Evolutionary conservation across 805 yeast genomes (phyloP).

Genomic region (Saccharomycopsis fodiens): DNA sequence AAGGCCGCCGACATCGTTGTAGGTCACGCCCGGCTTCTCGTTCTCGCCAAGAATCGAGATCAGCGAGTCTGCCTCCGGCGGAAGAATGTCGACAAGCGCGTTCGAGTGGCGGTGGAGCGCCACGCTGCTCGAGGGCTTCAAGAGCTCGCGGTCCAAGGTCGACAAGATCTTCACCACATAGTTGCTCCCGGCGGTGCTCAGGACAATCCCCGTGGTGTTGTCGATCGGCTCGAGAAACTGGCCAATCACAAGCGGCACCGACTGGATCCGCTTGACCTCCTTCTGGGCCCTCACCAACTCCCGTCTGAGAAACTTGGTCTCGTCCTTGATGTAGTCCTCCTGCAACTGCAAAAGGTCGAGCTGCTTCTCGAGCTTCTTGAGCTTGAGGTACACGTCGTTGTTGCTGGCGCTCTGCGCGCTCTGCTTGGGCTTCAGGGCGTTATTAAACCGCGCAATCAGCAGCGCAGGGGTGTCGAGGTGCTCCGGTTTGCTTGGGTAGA

Average conservation of each 20-base stretch:
- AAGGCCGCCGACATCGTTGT: constrained; percentile 97
- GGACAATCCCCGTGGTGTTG: constrained; percentile 91
- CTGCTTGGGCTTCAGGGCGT: constrained; percentile 21
- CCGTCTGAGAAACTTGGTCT: constrained; percentile 90
- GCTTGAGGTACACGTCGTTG: constrained; percentile 69
- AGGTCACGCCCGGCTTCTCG: constrained; percentile 87
- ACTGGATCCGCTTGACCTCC: constrained; percentile 94
- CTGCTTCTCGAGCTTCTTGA: constrained; percentile 87
- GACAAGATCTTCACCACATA: constrained; percentile 93
- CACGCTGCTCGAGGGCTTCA: constrained; percentile 91
- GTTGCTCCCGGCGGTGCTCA: constrained; percentile 95
- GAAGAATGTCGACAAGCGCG: constrained; percentile 92
- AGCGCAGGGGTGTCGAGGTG: constrained; percentile 27
- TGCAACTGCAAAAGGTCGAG: constrained; percentile 77
- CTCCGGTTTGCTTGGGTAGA: constrained; percentile 30
- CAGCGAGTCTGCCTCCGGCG: constrained; percentile 97
- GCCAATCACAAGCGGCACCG: constrained; percentile 96
- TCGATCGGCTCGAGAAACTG: constrained; percentile 97
- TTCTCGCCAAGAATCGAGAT: constrained; percentile 92
- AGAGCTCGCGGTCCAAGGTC: constrained; percentile 87
- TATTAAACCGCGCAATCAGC: constrained; percentile 27
- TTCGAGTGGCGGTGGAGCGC: constrained; percentile 98
- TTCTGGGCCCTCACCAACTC: constrained; percentile 96
- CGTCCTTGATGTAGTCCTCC: constrained; percentile 96
- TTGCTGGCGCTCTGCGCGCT: constrained; percentile 22